Conservation (phyloP, 441 rosid genomes). For the Dalechampia spathulata region DNA sequence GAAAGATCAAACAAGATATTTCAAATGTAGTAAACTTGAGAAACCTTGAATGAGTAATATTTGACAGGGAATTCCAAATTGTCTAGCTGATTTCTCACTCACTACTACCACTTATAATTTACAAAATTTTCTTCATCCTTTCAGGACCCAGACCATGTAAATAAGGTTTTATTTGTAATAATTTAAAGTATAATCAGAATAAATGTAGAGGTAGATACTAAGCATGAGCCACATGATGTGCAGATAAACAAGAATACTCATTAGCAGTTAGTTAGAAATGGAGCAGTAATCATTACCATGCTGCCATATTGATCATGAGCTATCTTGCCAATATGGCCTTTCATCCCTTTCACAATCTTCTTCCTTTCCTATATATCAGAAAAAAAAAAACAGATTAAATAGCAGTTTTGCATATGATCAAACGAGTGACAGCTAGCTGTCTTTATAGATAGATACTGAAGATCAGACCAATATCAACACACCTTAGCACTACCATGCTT, state of each 20-base stretch:
- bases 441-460: not conserved
- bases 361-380: slow-evolving; percentile 62
- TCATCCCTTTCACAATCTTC: slow-evolving; percentile 84
- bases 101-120: not conserved
- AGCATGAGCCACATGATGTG: not conserved
- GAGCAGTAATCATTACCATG: slow-evolving; percentile 45
- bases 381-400: not conserved
- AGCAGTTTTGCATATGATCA: slow-evolving; percentile 5
- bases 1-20: not conserved
- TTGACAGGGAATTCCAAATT: not conserved
- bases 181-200: too few species aligned
- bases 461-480: slow-evolving; percentile 11
- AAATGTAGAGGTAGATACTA: not conserved
- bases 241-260: not conserved
- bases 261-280: slow-evolving; percentile 8
- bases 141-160: too few species aligned
- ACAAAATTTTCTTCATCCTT: not conserved
- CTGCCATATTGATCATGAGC: slow-evolving; percentile 73
- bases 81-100: not conserved
- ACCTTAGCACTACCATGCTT: slow-evolving; percentile 98
- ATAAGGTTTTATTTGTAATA: too few species aligned
- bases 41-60: not conserved
- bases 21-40: not conserved
- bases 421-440: slow-evolving; percentile 3
- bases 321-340: slow-evolving; percentile 51